Evolutionary conservation across 805 yeast genomes (phyloP), one percentile per base, ranked within the genome.

Genomic region (Candida corydali): DNA sequence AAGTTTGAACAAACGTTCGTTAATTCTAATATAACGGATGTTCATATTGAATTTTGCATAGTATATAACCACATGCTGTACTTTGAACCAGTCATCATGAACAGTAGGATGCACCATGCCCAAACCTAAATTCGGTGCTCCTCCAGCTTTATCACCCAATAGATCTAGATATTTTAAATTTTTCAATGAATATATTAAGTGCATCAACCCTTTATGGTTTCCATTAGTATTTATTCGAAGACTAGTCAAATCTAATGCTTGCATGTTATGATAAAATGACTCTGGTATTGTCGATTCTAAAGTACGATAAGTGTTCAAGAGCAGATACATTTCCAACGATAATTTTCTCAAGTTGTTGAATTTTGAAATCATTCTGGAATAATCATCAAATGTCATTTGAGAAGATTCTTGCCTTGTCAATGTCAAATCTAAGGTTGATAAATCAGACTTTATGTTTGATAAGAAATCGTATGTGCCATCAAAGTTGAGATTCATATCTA

Each of bases 51-150:
- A 38, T 15, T 58, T 41, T 22, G 58, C 45, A 37, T 73, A 65
- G 5, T 62, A 55, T 27, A 57, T 42, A 1, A 80, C 82, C 6
- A 74, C 68, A 44, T 73, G 78, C 44, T 73, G 77, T 2, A 76
- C 75, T 38, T 74, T 63, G 41, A 65, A 63, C 82, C 82, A 76
- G 40, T 71, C 73, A 49, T 77, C 82, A 48, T 65, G 68, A 3
- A 77, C 60, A 4, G 75, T 73, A 8, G 77, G 77, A 47, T 75
- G 75, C 2, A 63, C 58, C 54, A 69, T 73, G 10, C 75, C 79
- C 16, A 74, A 53, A 0, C 80, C 82, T 61, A 70, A 52, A 43
- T 74, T 71, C 15, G 79, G 81, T 1, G 70, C 61, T 2, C 76
- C 77, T 1, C 78, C 75, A 0, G 80, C 70, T 17, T 68, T 64